Conservation (phyloP, 805 yeast genomes). For the Candida gorgasii region DNA sequence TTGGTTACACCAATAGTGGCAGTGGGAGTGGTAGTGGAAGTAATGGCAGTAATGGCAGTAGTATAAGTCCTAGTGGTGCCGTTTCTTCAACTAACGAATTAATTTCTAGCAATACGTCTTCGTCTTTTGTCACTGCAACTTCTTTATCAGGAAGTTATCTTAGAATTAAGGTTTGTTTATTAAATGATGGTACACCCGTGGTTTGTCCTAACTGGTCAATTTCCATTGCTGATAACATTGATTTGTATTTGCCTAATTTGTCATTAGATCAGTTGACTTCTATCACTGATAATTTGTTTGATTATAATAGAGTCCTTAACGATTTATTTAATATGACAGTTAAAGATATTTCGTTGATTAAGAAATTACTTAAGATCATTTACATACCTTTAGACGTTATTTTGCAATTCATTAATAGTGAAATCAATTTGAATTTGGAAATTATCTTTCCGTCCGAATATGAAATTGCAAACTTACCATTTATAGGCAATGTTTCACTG, state of each 20-base stretch:
- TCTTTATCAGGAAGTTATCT: constrained; percentile 82
- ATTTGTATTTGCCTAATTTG: constrained; percentile 62
- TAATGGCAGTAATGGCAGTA: constrained; percentile 1
- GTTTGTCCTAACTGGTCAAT: constrained; percentile 71
- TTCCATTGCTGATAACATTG: constrained; percentile 50
- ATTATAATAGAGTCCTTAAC: constrained; percentile 38
- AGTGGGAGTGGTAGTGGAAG: constrained; percentile 5
- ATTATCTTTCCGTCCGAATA: constrained; percentile 70
- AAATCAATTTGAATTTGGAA: constrained; percentile 70
- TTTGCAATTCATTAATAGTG: constrained; percentile 53
- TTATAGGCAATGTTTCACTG: constrained; percentile 41
- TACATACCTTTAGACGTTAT: constrained; percentile 63
- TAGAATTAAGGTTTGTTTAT: constrained; percentile 64
- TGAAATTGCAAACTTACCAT: constrained; percentile 40
- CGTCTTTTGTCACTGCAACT: constrained; percentile 84
- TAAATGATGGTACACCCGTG: constrained; percentile 84
- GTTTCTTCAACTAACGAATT: constrained; percentile 20
- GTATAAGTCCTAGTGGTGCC: constrained; percentile 8
- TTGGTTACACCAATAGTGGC: constrained; percentile 9
- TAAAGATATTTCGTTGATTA: constrained; percentile 40
- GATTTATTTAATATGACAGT: constrained; percentile 40
- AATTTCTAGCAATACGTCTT: constrained; percentile 16
- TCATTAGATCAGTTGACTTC: constrained; percentile 46
- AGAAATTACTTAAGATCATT: constrained; percentile 44
- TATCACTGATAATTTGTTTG: constrained; percentile 40